Percentiles rank a stretch among this genome's conserved stretches.
These are phyloP conservation scores for Colletotrichum liaoningense DNA, from an alignment of 2,329 filamentous ascomycete genomes.

Conservation along the genomic window DNA sequence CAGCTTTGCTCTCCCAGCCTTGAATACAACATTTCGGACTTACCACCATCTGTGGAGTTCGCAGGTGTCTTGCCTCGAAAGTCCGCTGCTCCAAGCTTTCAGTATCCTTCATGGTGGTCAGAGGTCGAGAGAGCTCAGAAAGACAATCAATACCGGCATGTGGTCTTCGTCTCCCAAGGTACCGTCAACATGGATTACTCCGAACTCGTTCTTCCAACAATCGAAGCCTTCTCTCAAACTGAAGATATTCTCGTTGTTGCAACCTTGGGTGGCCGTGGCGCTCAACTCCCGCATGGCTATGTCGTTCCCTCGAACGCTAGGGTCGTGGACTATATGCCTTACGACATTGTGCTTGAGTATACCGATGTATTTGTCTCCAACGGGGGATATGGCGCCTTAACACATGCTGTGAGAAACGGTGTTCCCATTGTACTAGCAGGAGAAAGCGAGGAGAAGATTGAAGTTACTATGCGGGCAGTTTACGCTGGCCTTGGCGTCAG, in stretches of 20 bases:
- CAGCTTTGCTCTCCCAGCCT: constrained; percentile 52
- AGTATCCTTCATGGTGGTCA: constrained; percentile 57
- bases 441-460: constrained; percentile 52
- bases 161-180: constrained; percentile 61
- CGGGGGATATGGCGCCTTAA: constrained; percentile 60
- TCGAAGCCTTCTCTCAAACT: constrained; percentile 52
- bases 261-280: constrained; percentile 43
- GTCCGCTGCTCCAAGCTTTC: constrained; percentile 41
- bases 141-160: constrained; percentile 14
- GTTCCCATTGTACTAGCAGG: constrained; percentile 61
- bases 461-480: constrained; percentile 54
- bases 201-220: constrained; percentile 57
- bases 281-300: constrained; percentile 15
- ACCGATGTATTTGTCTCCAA: constrained; percentile 60
- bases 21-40: constrained; percentile 51
- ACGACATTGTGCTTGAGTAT: constrained; percentile 57
- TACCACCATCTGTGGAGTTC: constrained; percentile 53
- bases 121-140: constrained; percentile 45
- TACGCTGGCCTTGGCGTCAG: constrained; percentile 58
- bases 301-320: constrained; percentile 52
- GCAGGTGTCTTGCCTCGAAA: constrained; percentile 54
- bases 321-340: constrained; percentile 60
- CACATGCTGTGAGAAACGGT: constrained; percentile 56
- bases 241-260: constrained; percentile 50
- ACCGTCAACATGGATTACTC: constrained; percentile 53